Evolutionary conservation across 2,329 filamentous ascomycete species (phyloP), one percentile per base, ranked within the genome.

Genomic region (Cercospora sp.): DNA sequence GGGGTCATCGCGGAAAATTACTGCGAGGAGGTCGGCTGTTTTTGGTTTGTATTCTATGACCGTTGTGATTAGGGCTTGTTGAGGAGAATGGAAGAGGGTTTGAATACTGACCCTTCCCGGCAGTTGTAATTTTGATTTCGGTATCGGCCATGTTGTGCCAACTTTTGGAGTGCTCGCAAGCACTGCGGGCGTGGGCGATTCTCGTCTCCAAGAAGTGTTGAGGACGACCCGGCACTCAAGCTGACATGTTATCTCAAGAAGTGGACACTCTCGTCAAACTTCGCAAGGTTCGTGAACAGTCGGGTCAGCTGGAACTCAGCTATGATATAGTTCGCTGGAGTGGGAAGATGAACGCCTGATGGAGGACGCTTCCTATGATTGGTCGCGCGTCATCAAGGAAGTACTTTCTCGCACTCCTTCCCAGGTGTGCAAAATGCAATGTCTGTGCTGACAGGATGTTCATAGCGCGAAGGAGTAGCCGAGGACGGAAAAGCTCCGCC

Each of bases 1-100:
- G 2, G 74, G 75, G 45, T 76, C 75, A 48, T 66, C 39, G n/a
- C 48, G 26, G 68, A 75, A 75, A 16, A 67, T 67, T 7, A 39
- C n/a, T 5, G 64, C 58, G 3, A 72, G 64, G 9, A 64, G 51
- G 7, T 23, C 9, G 45, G 61, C 45, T 10, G 51, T 42, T 57
- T 31, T 57, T 10, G 61, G 31, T 23, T 57, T 55, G 45, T 64
- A 64, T 13, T 64, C 61, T 64, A n/a, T n/a, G n/a, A n/a, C n/a
- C n/a, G 45, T 3, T 51, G n/a, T 26, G 13, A 3, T 45, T 28
- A n/a, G 12, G n/a, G 36, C 16, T 42, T 42, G 36, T n/a, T 3
- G 7, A n/a, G 36, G 36, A 42, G 16, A 3, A n/a, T n/a, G 16
- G 1, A 42, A 42, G 16, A 42, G 0, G 16, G 3, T 42, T 9